phyloP scores from a whole-genome alignment of 2,329 filamentous ascomycete genomes.

The Verticillium isaacii region DNA sequence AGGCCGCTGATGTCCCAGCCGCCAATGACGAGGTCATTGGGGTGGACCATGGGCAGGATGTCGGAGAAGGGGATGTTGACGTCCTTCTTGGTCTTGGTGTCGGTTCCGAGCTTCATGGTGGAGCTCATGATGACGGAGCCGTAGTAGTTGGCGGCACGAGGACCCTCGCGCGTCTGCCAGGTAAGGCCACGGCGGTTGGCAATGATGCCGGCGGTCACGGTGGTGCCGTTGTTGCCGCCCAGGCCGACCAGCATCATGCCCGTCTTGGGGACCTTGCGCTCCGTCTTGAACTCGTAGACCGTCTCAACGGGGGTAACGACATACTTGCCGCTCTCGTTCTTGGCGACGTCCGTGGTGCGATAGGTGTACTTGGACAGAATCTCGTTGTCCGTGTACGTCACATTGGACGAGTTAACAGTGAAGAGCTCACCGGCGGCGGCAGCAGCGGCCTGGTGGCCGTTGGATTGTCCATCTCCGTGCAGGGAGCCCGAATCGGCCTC shows the following conservation, averaged over 20 bases:
- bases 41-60: constrained; percentile 93
- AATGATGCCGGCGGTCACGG: constrained; percentile 93
- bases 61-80: constrained; percentile 96
- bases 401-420: constrained; percentile 86
- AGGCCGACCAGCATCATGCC: constrained; percentile 97
- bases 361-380: constrained; percentile 96
- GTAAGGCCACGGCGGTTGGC: constrained; percentile 82
- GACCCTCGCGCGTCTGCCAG: constrained; percentile 93
- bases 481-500: constrained; percentile 61
- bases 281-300: constrained; percentile 94
- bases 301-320: constrained; percentile 84
- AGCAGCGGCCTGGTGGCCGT: constrained; percentile 35
- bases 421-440: constrained; percentile 56
- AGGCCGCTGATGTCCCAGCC: constrained; percentile 96
- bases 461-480: constrained; percentile 54
- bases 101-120: constrained; percentile 91
- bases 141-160: constrained; percentile 89
- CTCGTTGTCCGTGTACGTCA: constrained; percentile 79
- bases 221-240: constrained; percentile 98
- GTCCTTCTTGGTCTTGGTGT: constrained; percentile 77
- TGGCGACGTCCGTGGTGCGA: constrained; percentile 81
- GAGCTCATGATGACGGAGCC: constrained; percentile 96
- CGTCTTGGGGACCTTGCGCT: constrained; percentile 86
- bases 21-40: constrained; percentile 89
- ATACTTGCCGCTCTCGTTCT: constrained; percentile 65